Evolutionary conservation across 441 rosid genomes (phyloP), one percentile per base, ranked within the genome.

Genomic region (Adansonia gregorii): DNA sequence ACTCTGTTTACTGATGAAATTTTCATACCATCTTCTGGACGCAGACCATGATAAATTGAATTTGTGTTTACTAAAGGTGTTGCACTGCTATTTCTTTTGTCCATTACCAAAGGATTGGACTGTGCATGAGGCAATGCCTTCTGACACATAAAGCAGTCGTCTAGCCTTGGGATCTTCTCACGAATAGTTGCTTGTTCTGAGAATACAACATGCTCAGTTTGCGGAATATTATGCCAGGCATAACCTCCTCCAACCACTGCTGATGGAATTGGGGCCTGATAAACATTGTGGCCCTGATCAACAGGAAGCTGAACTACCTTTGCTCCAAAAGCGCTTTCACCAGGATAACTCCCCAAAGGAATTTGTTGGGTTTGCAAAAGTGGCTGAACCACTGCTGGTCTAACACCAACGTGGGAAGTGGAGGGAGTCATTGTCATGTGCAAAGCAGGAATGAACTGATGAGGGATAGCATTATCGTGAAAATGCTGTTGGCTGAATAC

Each of bases 61-160:
- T 75, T 80, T 27, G 84, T 56, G 79, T 78, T 80, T 7, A 81
- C 76, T 51, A 69, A 17, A 52, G 80, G 43, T 76, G 80, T 83
- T 43, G 63, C 63, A 72, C 46, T 72, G 58, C 65, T 48, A 8
- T 81, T 87, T 73, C 85, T 85, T 67, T 73, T 86, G 76, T 79
- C 88, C 74, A 56, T 86, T 59, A 79, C 82, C 81, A 84, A 11
- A 65, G 92, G 82, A 86, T 91, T 92, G 0, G 89, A 91, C 86
- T 91, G 91, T 43, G 88, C 89, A 82, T 88, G 94, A 78, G 94
- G 93, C 84, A 91, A 84, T 55, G 89, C 86, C 81, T 88, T 91
- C 75, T 88, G 91, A 80, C 92, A 90, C 93, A 88, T 81, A 56
- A 67, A 58, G 74, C 91, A 88, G 72, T 85, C 92, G 41, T 91